Evolutionary conservation across 768 basidiomycete genomes (phyloP), one percentile per base, ranked within the genome.

Genomic region (Tylopilus balloui): DNA sequence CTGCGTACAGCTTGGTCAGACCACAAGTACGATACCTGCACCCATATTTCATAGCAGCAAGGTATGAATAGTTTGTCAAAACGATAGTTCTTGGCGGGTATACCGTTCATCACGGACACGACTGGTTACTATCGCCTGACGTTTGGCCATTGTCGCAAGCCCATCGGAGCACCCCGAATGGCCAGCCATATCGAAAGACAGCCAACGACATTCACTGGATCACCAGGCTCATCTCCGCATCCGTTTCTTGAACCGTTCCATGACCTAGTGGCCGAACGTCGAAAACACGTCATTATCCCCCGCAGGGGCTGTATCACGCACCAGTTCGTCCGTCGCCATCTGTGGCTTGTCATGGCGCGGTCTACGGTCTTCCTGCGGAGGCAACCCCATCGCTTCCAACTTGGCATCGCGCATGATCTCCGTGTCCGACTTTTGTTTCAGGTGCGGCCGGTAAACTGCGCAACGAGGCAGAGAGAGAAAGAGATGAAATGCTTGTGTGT

Each of bases 201-300:
- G 31, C 6, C 19, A 66, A 76, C 71, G 17, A 43, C 6, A 25
- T 15, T n/a, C n/a, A n/a, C n/a, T 5, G 12, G 9, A 13, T 17
- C 34, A 9, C 6, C 25, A 27, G 4, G 51, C 71, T 70, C n/a
- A 89, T 64, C 85, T 87, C 34, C 86, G 80, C 88, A 92, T 91
- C 50, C 93, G 75, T 71, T 98, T 96, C 78, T 95, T 97, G 77
- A 97, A 98, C 27, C 95, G 82, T 68, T 95, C 92, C 89, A 93
- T 89, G 46, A 90, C 89, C 88, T 91, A 55, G 11, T n/a, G 27
- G n/a, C n/a, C n/a, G 9, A 24, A 15, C 19, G 14, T 51, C 10
- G n/a, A 47, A 19, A 27, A 32, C 25, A 32, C 3, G 5, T 6
- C 36, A 25, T 11, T 24, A 4, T 4, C 12, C 11, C 1, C 15